These are phyloP conservation scores for Plantago major DNA, from an alignment of 257 asterid genomes.

Conservation along the genomic window DNA sequence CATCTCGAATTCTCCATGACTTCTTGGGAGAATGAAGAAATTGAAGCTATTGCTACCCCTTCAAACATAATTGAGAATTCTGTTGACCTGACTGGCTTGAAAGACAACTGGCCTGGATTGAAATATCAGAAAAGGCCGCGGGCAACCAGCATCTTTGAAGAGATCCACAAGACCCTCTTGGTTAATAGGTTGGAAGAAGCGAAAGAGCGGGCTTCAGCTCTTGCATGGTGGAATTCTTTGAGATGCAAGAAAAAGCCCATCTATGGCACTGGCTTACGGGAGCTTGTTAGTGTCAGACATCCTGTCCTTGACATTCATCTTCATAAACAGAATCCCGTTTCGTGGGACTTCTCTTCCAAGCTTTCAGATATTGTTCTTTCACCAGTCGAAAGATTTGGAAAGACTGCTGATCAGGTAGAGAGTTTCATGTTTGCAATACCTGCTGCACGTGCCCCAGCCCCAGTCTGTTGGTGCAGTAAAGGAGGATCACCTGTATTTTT, in stretches of 20 bases:
- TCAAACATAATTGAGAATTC: constrained; percentile 59
- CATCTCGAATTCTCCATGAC: constrained; percentile 80
- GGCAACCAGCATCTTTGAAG: constrained; percentile 60
- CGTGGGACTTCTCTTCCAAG: constrained; percentile 61
- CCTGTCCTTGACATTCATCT: constrained; percentile 53
- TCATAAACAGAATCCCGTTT: constrained; percentile 50
- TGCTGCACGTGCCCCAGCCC: constrained; percentile 94
- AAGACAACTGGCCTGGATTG: constrained; percentile 33
- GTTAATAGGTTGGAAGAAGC: constrained; percentile 72
- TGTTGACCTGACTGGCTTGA: constrained; percentile 30
- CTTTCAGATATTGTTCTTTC: constrained; percentile 72
- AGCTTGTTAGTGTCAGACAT: constrained; percentile 64
- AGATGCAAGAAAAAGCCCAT: constrained; percentile 83
- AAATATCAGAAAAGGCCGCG: constrained; percentile 43
- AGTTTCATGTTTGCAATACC: constrained; percentile 98
- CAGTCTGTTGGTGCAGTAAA: constrained; percentile 90
- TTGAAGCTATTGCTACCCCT: constrained; percentile 81
- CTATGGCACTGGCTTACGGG: constrained; percentile 66
- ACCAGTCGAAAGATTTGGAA: constrained; percentile 76
- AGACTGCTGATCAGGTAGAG: constrained; percentile 72
- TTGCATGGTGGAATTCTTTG: constrained; percentile 94
- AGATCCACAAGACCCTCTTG: constrained; percentile 58
- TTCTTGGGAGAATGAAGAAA: constrained; percentile 88
- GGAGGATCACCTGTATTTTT: constrained; percentile 64
- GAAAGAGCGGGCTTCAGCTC: constrained; percentile 67